Percentiles rank a stretch among this genome's conserved stretches.
These are phyloP conservation scores for Musa balbisiana DNA, from an alignment of 202 grass and related monocot species.

Conservation along the genomic window DNA sequence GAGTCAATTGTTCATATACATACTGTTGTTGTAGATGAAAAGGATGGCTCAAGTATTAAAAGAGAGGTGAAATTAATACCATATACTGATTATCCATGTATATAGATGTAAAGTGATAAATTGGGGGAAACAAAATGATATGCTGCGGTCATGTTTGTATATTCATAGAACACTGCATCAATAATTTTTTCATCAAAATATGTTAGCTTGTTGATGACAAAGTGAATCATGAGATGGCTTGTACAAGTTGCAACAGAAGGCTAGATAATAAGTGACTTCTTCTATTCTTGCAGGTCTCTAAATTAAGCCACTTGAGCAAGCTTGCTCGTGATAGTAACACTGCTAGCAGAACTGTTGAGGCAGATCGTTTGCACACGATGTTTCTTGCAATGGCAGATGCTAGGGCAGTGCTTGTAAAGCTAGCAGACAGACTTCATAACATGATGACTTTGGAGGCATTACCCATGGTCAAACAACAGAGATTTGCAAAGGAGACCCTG, in stretches of 20 bases:
- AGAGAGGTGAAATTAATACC: no score
- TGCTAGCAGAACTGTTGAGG: constrained; percentile 68
- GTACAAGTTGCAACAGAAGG: neutral
- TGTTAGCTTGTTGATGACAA: no score
- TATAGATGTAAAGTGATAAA: no score
- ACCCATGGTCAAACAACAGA: constrained; percentile 58
- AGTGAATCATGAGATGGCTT: no score
- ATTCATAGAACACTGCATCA: no score
- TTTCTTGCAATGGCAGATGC: constrained; percentile 97
- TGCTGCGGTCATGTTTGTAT: no score
- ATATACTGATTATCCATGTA: no score
- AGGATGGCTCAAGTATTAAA: no score
- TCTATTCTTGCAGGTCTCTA: constrained; percentile 66
- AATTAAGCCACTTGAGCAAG: constrained; percentile 88
- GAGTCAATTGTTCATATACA: no score
- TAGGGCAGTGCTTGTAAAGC: constrained; percentile 81
- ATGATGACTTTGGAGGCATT: constrained; percentile 82
- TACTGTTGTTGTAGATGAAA: no score
- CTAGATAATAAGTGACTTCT: constrained; percentile 10
- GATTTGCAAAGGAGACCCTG: constrained; percentile 88
- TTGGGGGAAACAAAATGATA: no score
- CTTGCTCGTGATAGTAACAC: constrained; percentile 94
- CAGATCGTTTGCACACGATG: constrained; percentile 94
- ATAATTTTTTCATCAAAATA: no score
- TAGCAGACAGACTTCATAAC: constrained; percentile 91